phyloP scores from a whole-genome alignment of 2,329 filamentous ascomycete genomes.

The Fusarium staphyleae region DNA sequence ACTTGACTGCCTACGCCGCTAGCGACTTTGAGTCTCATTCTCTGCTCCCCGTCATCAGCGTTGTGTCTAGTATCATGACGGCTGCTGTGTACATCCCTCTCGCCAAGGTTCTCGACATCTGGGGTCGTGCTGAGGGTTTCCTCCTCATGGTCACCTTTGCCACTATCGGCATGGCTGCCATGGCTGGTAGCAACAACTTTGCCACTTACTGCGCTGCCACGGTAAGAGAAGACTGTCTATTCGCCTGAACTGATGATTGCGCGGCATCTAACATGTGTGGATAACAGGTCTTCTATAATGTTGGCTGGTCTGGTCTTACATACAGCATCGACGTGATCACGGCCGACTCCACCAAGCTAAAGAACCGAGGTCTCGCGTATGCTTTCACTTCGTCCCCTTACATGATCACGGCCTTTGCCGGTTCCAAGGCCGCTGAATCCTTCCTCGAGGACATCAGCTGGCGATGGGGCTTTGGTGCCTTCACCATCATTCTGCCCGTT shows the following conservation, averaged over 20 bases:
- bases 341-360: slow-evolving; percentile 63
- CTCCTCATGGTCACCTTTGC: slow-evolving; percentile 59
- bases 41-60: slow-evolving; percentile 59
- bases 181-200: slow-evolving; percentile 60
- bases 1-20: slow-evolving; percentile 56
- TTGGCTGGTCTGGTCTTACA: slow-evolving; percentile 66
- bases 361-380: slow-evolving; percentile 50
- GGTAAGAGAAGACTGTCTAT: slow-evolving; percentile 24
- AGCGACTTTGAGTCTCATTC: slow-evolving; percentile 62
- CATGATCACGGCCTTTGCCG: slow-evolving; percentile 55
- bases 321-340: slow-evolving; percentile 70
- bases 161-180: slow-evolving; percentile 63
- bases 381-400: slow-evolving; percentile 52
- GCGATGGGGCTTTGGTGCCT: slow-evolving; percentile 61
- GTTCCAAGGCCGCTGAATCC: slow-evolving; percentile 36
- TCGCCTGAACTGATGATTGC: neutral
- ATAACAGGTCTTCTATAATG: slow-evolving; percentile 63
- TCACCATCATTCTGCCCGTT: slow-evolving; percentile 68
- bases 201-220: slow-evolving; percentile 60
- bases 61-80: slow-evolving; percentile 61
- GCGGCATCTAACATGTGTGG: neutral
- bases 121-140: slow-evolving; percentile 68
- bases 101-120: slow-evolving; percentile 68
- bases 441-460: slow-evolving; percentile 36
- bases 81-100: slow-evolving; percentile 69